phyloP scores from a whole-genome alignment of 306 rosid genomes.

The Delonix regia region DNA sequence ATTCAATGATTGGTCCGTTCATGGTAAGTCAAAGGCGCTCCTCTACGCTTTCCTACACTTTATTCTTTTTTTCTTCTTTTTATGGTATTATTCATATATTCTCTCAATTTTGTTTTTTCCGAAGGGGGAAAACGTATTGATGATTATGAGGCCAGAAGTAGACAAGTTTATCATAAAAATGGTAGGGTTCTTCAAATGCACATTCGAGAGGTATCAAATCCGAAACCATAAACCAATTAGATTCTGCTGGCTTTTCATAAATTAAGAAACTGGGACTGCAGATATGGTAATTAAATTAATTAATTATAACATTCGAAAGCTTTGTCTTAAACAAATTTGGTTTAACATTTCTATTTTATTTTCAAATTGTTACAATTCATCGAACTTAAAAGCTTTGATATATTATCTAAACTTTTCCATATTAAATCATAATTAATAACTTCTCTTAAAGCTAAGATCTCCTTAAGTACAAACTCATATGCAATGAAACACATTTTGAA shows the following conservation, averaged over 20 bases:
- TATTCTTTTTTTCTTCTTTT: background rate
- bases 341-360: background rate
- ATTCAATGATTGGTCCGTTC: slow-evolving; percentile 37
- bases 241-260: slow-evolving; percentile 11
- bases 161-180: slow-evolving; percentile 8
- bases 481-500: background rate
- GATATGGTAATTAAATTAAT: background rate
- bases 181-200: slow-evolving; percentile 18
- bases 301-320: background rate
- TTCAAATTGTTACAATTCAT: background rate
- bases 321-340: background rate
- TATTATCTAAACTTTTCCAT: no score
- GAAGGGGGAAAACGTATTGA: background rate
- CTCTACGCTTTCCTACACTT: background rate
- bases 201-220: background rate
- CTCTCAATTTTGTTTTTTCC: background rate
- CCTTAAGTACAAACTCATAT: no score
- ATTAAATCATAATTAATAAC: no score
- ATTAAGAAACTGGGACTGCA: background rate
- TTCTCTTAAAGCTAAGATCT: no score
- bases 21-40: background rate
- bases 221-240: background rate
- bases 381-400: background rate
- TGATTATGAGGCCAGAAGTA: background rate
- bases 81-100: background rate